Conservation (phyloP, 2,329 filamentous ascomycete species). For the Aspergillus melleus region DNA sequence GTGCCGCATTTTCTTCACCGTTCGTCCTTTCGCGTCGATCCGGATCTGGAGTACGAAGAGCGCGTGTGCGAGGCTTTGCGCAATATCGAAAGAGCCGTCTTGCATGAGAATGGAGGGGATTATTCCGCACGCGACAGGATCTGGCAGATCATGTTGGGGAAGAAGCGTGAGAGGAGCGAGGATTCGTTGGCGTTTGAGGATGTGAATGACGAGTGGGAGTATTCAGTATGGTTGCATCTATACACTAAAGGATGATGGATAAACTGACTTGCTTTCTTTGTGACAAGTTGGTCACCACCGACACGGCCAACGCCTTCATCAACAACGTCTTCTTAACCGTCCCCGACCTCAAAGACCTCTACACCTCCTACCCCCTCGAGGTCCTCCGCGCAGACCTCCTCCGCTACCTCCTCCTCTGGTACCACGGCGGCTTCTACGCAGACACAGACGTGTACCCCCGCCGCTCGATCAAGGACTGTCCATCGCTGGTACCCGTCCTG, state of each 20-base stretch:
- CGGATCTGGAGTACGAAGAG: conserved; percentile 30
- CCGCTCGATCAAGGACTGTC: conserved; percentile 29
- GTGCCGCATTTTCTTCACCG: conserved; percentile 28
- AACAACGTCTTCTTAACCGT: conserved; percentile 25
- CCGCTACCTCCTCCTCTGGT: conserved; percentile 38
- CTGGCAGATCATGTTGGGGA: conserved; percentile 35
- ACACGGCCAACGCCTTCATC: conserved; percentile 29
- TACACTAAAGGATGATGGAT: too few species aligned
- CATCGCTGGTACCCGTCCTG: conserved; percentile 23
- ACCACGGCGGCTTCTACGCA: conserved; percentile 38
- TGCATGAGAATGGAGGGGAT: conserved; percentile 10
- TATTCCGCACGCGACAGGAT: conserved; percentile 20
- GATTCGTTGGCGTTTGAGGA: conserved; percentile 30
- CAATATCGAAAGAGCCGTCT: conserved; percentile 21
- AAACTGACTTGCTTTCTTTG: neutral
- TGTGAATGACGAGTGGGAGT: conserved; percentile 30
- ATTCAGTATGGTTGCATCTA: conserved; percentile 6
- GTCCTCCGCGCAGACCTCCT: conserved; percentile 53
- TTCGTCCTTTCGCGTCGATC: conserved; percentile 29
- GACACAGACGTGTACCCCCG: conserved; percentile 34
- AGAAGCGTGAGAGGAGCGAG: conserved; percentile 16
- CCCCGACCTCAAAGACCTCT: conserved; percentile 28
- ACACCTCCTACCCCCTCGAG: conserved; percentile 44
- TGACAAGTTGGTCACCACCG: conserved; percentile 26
- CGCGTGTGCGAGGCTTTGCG: conserved; percentile 24